Evolutionary conservation across 2,329 filamentous ascomycete species (phyloP), one percentile per base, ranked within the genome.

Genomic region (Colletotrichum incanum): DNA sequence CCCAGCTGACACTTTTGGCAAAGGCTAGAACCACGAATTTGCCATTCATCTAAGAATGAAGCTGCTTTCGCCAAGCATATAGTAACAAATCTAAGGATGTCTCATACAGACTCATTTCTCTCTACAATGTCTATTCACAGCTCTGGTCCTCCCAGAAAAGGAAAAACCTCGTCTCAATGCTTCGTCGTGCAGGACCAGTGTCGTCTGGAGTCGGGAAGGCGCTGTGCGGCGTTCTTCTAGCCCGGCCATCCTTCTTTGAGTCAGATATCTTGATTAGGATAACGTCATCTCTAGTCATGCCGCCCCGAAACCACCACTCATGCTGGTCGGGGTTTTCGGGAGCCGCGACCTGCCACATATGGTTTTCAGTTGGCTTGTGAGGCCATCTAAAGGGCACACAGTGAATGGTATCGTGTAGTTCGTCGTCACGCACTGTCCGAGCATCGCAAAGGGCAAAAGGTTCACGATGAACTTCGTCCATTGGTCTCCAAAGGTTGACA

Each of bases 201-300:
- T 94, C 73, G 91, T 85, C 5, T 0, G 93, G 92, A 79, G 98
- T 93, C 43, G 87, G 85, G 82, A 98, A 98, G 0, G 94, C 94
- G 7, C 92, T 92, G 82, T 97, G 94, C 18, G 94, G 91, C 45
- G 89, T 84, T 58, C 88, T 80, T 0, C 89, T 88, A 9, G 87
- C 88, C 67, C 89, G 89, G 45, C 77, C 79, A 0, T 83, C 83
- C 0, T 83, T 86, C 39, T 67, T 67, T 0, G 90, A 93, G 78
- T 92, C 90, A 76, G 86, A 91, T 73, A 88, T 90, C 78, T 91
- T 92, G 80, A 92, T 89, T 47, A 91, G 76, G 14, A 88, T 82
- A 6, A 88, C 86, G 78, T 91, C 85, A 11, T 86, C 80, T 0
- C 88, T 87, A 0, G 81, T 84, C 79, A 90, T 85, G 5, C 80